Evolutionary conservation across 2,329 filamentous ascomycete genomes (phyloP).

Genomic region (Ciborinia camelliae): DNA sequence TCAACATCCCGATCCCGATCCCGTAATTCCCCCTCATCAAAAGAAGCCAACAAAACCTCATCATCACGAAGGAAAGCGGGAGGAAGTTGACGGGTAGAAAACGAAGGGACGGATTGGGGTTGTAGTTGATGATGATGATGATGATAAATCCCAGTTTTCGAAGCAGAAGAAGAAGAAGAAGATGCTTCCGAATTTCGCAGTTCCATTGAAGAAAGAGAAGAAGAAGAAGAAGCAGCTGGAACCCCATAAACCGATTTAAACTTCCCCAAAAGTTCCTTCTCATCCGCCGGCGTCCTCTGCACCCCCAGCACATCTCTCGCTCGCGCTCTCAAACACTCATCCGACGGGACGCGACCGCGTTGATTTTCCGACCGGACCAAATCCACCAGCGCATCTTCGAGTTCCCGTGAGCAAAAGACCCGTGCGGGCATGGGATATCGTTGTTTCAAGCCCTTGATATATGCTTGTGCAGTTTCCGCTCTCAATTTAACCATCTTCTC

Average conservation of each 20-base stretch:
- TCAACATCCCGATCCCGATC: too few relatives aligned
- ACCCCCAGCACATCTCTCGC: conserved; percentile 49
- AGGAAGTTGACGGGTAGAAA: background rate
- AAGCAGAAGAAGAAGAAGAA: too few relatives aligned
- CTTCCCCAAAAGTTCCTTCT: conserved; percentile 49
- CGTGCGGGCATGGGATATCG: conserved; percentile 47
- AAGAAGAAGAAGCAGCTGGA: too few relatives aligned
- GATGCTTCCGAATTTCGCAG: too few relatives aligned
- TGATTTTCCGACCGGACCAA: conserved; percentile 46
- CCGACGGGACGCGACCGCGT: conserved; percentile 45
- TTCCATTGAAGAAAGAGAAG: background rate
- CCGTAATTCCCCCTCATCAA: conserved; percentile 25
- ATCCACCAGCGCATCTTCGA: conserved; percentile 52
- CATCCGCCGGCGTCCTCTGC: conserved; percentile 52
- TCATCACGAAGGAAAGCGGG: conserved; percentile 24
- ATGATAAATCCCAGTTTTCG: too few relatives aligned
- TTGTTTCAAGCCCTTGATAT: conserved; percentile 44
- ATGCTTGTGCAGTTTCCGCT: conserved; percentile 48
- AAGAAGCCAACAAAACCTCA: conserved; percentile 25
- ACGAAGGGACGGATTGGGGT: conserved; percentile 1
- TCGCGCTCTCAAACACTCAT: conserved; percentile 46
- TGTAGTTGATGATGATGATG: conserved; percentile 7
- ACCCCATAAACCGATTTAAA: conserved; percentile 40
- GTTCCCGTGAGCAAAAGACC: conserved; percentile 57
- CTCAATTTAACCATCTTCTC: conserved; percentile 44